phyloP scores from a whole-genome alignment of 257 asterid species.

The Ilex aquifolium region DNA sequence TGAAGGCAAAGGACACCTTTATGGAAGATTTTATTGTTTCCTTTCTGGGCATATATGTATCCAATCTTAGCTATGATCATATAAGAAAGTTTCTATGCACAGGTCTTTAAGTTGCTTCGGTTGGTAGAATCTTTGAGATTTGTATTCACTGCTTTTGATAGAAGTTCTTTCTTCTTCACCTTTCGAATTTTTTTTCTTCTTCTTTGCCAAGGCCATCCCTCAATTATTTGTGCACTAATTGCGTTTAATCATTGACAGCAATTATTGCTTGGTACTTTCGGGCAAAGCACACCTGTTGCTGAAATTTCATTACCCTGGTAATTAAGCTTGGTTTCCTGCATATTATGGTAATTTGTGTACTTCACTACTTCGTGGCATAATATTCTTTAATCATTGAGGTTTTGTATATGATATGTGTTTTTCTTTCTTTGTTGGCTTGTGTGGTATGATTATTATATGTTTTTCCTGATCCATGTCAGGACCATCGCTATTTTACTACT shows the following conservation, averaged over 20 bases:
- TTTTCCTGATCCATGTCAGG: too few species aligned
- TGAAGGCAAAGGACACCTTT: too few species aligned
- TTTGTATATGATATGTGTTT: too few species aligned
- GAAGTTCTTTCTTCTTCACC: not conserved
- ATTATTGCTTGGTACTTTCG: constrained; percentile 11
- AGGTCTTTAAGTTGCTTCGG: constrained; percentile 12
- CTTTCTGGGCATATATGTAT: constrained; percentile 8
- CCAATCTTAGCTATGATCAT: constrained; percentile 9
- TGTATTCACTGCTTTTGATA: constrained; percentile 17
- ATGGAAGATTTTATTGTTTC: constrained; percentile 22
- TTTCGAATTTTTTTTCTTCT: too few species aligned
- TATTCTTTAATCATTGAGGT: too few species aligned
- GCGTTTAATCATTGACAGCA: constrained; percentile 10
- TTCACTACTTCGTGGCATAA: too few species aligned
- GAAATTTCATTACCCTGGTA: too few species aligned
- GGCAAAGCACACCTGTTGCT: not conserved
- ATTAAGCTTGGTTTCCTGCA: too few species aligned
- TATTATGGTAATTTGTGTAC: too few species aligned
- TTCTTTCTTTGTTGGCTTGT: too few species aligned
- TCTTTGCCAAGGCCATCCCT: not conserved
- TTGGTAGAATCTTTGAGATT: constrained; percentile 6
- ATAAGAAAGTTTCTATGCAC: constrained; percentile 9
- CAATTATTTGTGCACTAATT: constrained; percentile 6
- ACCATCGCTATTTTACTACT: too few species aligned
- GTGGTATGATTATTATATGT: too few species aligned